A percentile compares a stretch with the other conserved stretches of the same genome.
phyloP scores from a whole-genome alignment of 1,284 basidiomycete species.

The Phlebopus sp. region DNA sequence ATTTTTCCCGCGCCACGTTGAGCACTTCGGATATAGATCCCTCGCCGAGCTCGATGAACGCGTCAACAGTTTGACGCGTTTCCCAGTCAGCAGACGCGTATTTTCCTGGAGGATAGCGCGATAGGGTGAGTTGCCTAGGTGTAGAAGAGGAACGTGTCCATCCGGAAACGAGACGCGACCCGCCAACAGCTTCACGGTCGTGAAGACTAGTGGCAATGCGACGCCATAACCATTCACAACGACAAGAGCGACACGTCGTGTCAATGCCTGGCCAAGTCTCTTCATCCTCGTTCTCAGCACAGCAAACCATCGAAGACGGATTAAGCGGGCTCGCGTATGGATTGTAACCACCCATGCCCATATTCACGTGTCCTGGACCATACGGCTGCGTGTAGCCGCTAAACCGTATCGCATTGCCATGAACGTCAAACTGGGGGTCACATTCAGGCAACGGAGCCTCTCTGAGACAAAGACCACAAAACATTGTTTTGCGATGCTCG shows the following conservation, averaged over 20 bases:
- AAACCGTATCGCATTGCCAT: conserved; percentile 30
- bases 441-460: conserved; percentile 48
- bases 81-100: conserved; percentile 59
- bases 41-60: conserved; percentile 68
- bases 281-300: conserved; percentile 68
- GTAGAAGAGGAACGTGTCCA: conserved; percentile 11
- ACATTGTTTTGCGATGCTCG: conserved; percentile 57
- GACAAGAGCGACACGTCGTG: conserved; percentile 62
- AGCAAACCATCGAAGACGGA: conserved; percentile 40
- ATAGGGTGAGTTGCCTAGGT: conserved; percentile 14
- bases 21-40: conserved; percentile 66
- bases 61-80: conserved; percentile 56
- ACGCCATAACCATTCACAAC: conserved; percentile 60
- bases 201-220: conserved; percentile 42
- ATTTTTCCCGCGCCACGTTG: conserved; percentile 58
- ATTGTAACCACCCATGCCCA: conserved; percentile 25
- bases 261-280: conserved; percentile 63
- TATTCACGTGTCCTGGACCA: conserved; percentile 20
- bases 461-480: conserved; percentile 68
- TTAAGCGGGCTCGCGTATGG: conserved; percentile 26
- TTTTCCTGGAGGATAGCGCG: conserved; percentile 29
- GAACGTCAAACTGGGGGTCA: conserved; percentile 37
- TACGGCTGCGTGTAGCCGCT: conserved; percentile 34
- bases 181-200: conserved; percentile 62
- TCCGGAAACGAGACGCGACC: conserved; percentile 36